Evolutionary conservation across 371 early-diverging fungal genomes (phyloP).

Genomic region (Funneliformis caledonium): DNA sequence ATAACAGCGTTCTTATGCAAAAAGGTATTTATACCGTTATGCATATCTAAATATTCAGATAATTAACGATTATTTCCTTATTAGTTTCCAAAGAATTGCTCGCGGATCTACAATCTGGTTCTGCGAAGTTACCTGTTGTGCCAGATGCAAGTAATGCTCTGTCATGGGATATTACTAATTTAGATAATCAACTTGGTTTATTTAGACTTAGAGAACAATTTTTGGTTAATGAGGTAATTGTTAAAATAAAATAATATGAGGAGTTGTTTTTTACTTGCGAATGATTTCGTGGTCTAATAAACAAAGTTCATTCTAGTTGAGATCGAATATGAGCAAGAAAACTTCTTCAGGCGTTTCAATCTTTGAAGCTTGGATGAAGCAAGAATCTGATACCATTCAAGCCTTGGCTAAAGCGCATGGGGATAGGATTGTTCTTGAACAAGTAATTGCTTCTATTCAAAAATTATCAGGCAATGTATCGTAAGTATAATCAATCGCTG

Average conservation of each 20-base stretch:
- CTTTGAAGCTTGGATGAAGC: conserved; percentile 76
- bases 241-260: not conserved
- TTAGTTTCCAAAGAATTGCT: conserved; percentile 72
- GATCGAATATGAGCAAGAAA: conserved; percentile 54
- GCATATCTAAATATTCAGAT: not conserved
- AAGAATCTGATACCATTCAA: conserved; percentile 72
- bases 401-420: conserved; percentile 63
- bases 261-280: not conserved
- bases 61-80: not conserved
- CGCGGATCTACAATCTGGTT: conserved; percentile 54
- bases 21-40: conserved; percentile 37
- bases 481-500: conserved; percentile 29
- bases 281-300: not conserved
- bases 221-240: conserved; percentile 53
- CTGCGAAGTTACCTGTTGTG: conserved; percentile 47
- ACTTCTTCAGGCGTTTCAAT: conserved; percentile 50
- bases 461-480: conserved; percentile 45
- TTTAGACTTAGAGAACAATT: conserved; percentile 55
- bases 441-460: conserved; percentile 48
- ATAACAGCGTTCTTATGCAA: conserved; percentile 47
- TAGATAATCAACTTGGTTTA: conserved; percentile 54
- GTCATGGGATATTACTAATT: conserved; percentile 51
- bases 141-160: conserved; percentile 46
- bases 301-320: conserved; percentile 44
- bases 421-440: conserved; percentile 66